These are phyloP conservation scores for Melaleuca alternifolia DNA, from an alignment of 345 rosid species.

Conservation along the genomic window DNA sequence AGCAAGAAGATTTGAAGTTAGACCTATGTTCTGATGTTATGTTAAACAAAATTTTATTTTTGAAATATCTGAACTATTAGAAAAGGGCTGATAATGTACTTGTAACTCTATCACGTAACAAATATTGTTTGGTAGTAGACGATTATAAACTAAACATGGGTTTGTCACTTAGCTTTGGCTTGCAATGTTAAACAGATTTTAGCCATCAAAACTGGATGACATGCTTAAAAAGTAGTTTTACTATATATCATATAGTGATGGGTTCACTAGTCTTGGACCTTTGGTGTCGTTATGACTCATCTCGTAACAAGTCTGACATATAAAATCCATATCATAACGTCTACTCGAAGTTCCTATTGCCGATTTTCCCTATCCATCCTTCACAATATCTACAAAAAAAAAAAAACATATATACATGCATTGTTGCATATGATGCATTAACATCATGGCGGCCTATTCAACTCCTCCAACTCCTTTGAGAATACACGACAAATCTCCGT, in stretches of 20 bases:
- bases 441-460: neutral
- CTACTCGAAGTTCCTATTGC: neutral
- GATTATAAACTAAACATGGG: neutral
- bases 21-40: neutral
- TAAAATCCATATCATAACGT: neutral
- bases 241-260: neutral
- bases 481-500: no score
- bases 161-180: neutral
- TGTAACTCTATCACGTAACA: neutral
- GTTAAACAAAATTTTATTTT: neutral
- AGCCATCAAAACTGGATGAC: neutral
- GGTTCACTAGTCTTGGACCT: neutral
- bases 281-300: neutral
- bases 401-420: neutral
- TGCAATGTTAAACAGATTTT: neutral
- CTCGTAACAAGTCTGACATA: rapidly evolving
- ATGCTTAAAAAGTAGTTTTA: neutral
- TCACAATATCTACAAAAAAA: neutral
- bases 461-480: neutral
- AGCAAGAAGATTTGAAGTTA: neutral
- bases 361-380: neutral
- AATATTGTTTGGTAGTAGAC: neutral
- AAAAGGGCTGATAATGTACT: neutral
- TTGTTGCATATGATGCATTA: neutral
- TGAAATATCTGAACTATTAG: neutral